Percentiles rank a stretch among this genome's conserved stretches.
These are phyloP conservation scores for Apophysomyces trapeziformis DNA, from an alignment of 371 early-diverging fungal species.

Conservation along the genomic window DNA sequence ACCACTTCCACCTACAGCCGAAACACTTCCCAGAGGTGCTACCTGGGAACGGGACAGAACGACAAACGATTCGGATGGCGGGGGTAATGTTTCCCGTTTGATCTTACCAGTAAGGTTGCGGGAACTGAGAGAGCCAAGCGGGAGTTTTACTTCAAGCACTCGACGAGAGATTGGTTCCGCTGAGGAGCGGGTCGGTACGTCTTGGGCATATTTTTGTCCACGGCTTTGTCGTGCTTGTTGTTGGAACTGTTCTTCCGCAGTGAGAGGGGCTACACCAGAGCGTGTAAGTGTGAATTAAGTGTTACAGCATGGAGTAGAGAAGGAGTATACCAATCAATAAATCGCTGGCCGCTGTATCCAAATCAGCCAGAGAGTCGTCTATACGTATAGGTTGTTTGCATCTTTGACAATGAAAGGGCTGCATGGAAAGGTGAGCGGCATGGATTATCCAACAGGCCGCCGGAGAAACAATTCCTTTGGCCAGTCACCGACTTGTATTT, in stretches of 20 bases:
- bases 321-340: constrained; percentile 35
- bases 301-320: too few species aligned
- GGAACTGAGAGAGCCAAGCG: not conserved
- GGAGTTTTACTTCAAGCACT: not conserved
- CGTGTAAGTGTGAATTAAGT: not conserved
- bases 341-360: constrained; percentile 57
- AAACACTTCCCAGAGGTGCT: constrained; percentile 18
- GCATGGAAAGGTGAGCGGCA: constrained; percentile 9
- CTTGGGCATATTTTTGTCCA: not conserved
- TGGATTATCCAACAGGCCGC: not conserved
- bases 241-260: constrained; percentile 35
- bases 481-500: constrained; percentile 4
- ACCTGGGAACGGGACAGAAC: constrained; percentile 52
- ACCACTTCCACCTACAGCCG: constrained; percentile 6
- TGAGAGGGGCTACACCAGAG: constrained; percentile 26
- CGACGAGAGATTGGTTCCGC: constrained; percentile 12
- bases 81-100: constrained; percentile 33
- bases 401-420: constrained; percentile 50
- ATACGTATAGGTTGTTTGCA: constrained; percentile 63
- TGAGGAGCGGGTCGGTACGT: not conserved
- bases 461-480: not conserved
- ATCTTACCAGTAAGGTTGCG: not conserved
- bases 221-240: constrained; percentile 17
- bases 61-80: constrained; percentile 62
- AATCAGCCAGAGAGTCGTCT: constrained; percentile 62